These are phyloP conservation scores for Cyclanthera cordifolia DNA, from an alignment of 306 rosid genomes.

Conservation along the genomic window DNA sequence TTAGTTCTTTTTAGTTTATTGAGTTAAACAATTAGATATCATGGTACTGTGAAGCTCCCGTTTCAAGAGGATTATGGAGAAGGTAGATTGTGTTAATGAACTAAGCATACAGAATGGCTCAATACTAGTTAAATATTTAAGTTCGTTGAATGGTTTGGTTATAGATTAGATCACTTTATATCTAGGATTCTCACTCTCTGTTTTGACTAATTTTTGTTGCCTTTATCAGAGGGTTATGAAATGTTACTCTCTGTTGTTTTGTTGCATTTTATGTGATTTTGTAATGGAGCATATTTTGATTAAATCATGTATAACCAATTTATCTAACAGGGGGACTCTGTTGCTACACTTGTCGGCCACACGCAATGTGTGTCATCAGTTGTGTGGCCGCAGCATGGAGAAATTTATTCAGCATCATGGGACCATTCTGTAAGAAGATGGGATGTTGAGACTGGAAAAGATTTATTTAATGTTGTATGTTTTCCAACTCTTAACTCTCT, in stretches of 20 bases:
- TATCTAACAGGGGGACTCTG: slow-evolving; percentile 46
- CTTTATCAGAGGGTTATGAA: background rate
- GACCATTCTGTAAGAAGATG: slow-evolving; percentile 79
- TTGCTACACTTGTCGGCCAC: slow-evolving; percentile 71
- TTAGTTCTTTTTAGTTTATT: background rate
- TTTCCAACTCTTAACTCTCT: background rate
- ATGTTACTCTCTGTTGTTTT: background rate
- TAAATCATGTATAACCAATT: background rate
- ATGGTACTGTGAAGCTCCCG: background rate
- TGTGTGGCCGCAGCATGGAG: slow-evolving; percentile 56
- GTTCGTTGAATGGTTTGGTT: background rate
- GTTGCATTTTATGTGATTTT: background rate
- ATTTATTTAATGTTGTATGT: slow-evolving; percentile 31
- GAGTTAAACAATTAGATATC: background rate
- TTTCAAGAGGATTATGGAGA: background rate
- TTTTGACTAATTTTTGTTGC: background rate
- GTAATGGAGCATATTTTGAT: background rate
- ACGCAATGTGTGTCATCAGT: slow-evolving; percentile 84
- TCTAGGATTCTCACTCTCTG: background rate
- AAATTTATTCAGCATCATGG: slow-evolving; percentile 85
- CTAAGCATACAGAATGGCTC: background rate
- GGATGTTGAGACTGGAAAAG: slow-evolving; percentile 78
- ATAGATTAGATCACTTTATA: background rate
- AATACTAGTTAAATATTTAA: background rate
- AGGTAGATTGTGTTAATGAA: background rate